phyloP scores from a whole-genome alignment of 2,329 filamentous ascomycete species.

The Xylariaceae sp. region DNA sequence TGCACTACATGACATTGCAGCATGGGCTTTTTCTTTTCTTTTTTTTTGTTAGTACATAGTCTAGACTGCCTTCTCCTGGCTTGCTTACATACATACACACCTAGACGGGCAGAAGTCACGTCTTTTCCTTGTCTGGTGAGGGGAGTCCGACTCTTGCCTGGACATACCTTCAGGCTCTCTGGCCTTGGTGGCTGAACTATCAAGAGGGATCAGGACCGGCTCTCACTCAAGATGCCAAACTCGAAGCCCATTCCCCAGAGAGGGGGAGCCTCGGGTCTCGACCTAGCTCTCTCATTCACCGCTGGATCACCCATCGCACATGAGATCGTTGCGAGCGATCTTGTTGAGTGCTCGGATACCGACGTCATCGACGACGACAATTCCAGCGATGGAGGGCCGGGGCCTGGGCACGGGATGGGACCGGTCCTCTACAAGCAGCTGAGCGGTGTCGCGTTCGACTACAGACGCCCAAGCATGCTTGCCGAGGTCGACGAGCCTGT shows the following conservation, averaged over 20 bases:
- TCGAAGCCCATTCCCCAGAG: conserved; percentile 23
- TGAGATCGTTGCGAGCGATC: conserved; percentile 59
- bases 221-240: conserved; percentile 18
- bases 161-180: too few relatives aligned
- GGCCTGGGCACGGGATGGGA: conserved; percentile 34
- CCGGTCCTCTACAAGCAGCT: conserved; percentile 66
- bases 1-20: too few relatives aligned
- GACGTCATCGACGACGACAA: conserved; percentile 34
- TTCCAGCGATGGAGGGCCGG: conserved; percentile 29
- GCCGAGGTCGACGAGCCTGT: conserved; percentile 45
- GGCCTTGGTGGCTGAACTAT: background rate
- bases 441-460: conserved; percentile 68
- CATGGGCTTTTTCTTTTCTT: too few relatives aligned
- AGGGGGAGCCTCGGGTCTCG: conserved; percentile 14
- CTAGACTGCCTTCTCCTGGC: too few relatives aligned
- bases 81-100: too few relatives aligned
- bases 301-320: conserved; percentile 62
- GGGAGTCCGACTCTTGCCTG: too few relatives aligned
- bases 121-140: too few relatives aligned
- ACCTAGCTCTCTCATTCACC: conserved; percentile 46
- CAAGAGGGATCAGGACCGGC: background rate
- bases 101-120: too few relatives aligned
- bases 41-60: too few relatives aligned
- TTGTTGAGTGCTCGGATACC: conserved; percentile 58
- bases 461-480: conserved; percentile 64